Base-by-base conservation (phyloP, 2,329 filamentous ascomycete genomes). In the Apiospora saccharicola region DNA sequence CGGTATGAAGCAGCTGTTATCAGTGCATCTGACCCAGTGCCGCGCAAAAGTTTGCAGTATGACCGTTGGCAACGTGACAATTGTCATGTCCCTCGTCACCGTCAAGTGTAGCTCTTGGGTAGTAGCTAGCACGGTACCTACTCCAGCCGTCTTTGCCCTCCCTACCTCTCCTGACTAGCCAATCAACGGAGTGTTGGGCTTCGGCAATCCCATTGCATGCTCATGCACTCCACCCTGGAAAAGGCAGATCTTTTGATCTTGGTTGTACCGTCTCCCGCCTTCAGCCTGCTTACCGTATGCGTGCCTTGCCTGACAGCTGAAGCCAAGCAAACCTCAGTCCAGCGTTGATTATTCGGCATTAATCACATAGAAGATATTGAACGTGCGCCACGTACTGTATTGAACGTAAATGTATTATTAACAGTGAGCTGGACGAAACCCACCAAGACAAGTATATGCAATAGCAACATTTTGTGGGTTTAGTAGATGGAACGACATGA, bases 161-260 rank as follows among this genome's bases (percentile, higher is more conserved):
- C 57, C 57, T 64, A 16, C 19, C 57, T 64, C 57, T 64, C 19
- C 34, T 64, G 34, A 37, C 57, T 41, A 37, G 57, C 57, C 57
- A 64, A 64, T 64, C 57, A 64, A 22, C 34, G 34, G 57, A 64
- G 34, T 34, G n/a, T 19, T 64, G 34, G 19, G 30, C 19, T 34
- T 64, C 57, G 57, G 57, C 57, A 64, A 64, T 64, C 57, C 57
- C 57, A 64, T 41, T 4, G 53, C 57, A 64, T 64, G 34, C 57
- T 64, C 57, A 64, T 64, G 57, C 57, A 64, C 57, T 64, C 57
- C 57, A 64, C 57, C 57, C 57, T 64, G 30, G 16, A 41, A 41
- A n/a, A n/a, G 57, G 57, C 34, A 41, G 57, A 64, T 64, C 37
- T 41, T 41, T 10, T 10, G 10, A 41, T 41, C 57, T 64, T 64